Evolutionary conservation across 2,329 filamentous ascomycete species (phyloP).

Genomic region (Diatrype stigma): DNA sequence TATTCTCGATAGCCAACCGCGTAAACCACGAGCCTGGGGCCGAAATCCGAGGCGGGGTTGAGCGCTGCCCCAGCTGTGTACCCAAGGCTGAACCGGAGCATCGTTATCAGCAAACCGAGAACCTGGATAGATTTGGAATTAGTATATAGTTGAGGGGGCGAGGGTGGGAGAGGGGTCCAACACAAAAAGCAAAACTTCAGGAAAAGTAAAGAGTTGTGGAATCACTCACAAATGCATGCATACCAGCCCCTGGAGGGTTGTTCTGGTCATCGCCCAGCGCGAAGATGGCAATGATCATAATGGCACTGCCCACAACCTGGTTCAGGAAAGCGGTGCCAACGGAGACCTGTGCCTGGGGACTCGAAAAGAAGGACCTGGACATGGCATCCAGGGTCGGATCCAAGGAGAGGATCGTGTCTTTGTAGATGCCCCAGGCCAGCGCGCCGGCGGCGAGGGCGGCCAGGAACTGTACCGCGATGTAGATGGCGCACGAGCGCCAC

Average conservation of each 20-base stretch:
- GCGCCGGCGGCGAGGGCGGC: conserved; percentile 24
- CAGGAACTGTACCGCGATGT: conserved; percentile 25
- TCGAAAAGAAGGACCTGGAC: conserved; percentile 29
- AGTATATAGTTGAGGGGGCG: neutral
- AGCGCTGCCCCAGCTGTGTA: conserved; percentile 32
- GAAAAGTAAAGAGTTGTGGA: neutral
- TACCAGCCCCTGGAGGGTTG: conserved; percentile 32
- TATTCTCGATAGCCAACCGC: conserved; percentile 24
- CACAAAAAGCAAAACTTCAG: neutral
- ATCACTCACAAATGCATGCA: conserved; percentile 29
- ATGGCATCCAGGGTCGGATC: conserved; percentile 25
- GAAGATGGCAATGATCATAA: conserved; percentile 32
- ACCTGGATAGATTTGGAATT: conserved; percentile 10
- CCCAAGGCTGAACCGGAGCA: conserved; percentile 30
- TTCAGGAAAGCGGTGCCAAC: conserved; percentile 27
- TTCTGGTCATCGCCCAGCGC: conserved; percentile 35
- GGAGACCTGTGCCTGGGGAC: conserved; percentile 20
- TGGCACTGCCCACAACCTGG: conserved; percentile 29
- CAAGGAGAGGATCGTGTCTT: conserved; percentile 23
- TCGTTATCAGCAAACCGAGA: conserved; percentile 29
- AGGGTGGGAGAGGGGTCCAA: too few species aligned
- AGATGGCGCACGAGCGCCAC: conserved; percentile 29
- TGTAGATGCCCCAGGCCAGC: conserved; percentile 25
- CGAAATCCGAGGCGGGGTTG: conserved; percentile 33
- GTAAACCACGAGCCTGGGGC: conserved; percentile 28